phyloP scores from a whole-genome alignment of 805 yeast species.

The Starmerella sirachaensis region DNA sequence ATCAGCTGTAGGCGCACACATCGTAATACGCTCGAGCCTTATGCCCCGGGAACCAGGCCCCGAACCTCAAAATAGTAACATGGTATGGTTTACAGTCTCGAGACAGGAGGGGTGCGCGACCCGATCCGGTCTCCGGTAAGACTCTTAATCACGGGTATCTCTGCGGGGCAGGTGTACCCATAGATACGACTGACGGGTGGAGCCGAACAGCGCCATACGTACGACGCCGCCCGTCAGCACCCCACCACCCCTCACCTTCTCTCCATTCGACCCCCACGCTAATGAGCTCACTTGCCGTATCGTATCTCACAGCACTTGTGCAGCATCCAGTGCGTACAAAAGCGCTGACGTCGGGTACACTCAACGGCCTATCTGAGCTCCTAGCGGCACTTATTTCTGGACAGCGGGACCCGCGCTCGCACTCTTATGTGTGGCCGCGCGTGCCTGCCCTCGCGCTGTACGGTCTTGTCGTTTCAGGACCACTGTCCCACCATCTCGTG shows the following conservation, averaged over 20 bases:
- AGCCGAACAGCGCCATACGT: no score
- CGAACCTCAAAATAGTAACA: no score
- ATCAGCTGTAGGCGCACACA: no score
- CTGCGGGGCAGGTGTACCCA: no score
- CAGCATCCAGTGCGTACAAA: constrained; percentile 29
- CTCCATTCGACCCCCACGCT: background rate
- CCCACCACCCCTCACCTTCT: background rate
- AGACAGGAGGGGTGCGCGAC: no score
- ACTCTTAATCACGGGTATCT: no score
- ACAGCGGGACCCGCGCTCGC: constrained; percentile 28
- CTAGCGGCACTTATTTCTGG: constrained; percentile 30
- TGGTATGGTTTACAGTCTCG: no score
- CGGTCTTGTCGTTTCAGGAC: constrained; percentile 30
- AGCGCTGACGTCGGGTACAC: constrained; percentile 28
- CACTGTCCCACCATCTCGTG: constrained; percentile 30
- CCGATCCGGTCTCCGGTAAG: no score
- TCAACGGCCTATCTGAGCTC: constrained; percentile 29
- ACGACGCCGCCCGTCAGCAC: no score
- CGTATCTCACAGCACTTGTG: constrained; percentile 24
- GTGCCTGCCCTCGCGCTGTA: constrained; percentile 31
- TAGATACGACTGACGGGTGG: no score
- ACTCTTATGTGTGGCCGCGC: constrained; percentile 27
- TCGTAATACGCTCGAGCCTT: no score
- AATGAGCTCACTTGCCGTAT: constrained; percentile 11
- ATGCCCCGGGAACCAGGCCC: no score